Evolutionary conservation across 352 stramenopile species (phyloP), one percentile per base, ranked within the genome.

Genomic region (Globisporangium radiosum): DNA sequence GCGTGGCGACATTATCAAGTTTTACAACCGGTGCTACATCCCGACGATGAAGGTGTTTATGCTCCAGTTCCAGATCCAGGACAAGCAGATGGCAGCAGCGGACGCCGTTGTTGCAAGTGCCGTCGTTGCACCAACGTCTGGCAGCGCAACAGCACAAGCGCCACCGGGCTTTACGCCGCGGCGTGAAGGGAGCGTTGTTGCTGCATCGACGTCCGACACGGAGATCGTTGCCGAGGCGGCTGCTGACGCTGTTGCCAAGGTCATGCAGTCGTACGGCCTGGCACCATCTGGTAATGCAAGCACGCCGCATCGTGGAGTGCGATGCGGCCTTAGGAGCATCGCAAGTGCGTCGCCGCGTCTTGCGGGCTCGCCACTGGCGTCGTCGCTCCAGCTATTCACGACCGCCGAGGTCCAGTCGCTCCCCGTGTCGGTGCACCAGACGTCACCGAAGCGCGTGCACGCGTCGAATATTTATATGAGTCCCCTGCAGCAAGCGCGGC

Each of bases 401-500:
- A 80, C 71, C 2, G 66, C 82, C 1, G 83, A 94, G 69, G 84
- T 92, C 39, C 77, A 92, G 73, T 80, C 79, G 15, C 71, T 93
- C 7, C 86, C 86, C 0, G 75, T 91, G 43, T 81, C 86, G 5
- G 77, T 91, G 44, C 73, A 88, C 42, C 81, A 91, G 62, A 76
- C 78, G 40, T 95, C 86, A 2, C 86, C 86, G 3, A 89, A 92
- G 62, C 86, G 86, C 19, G 78, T 95, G 57, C 67, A 77, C 38
- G 70, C 73, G 14, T 91, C 84, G 38, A 95, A 95, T 57, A 70
- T 95, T 15, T 95, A 91, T 66, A 90, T 95, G 78, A 92, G 84
- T 14, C 84, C 86, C 6, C 63, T 92, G 37, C 84, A 92, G 60
- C 87, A 92, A 59, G 73, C 83, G 9, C 75, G 82, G 15, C 68